Conservation (phyloP, 2,329 filamentous ascomycete genomes). For the Neofusicoccum cordaticola region DNA sequence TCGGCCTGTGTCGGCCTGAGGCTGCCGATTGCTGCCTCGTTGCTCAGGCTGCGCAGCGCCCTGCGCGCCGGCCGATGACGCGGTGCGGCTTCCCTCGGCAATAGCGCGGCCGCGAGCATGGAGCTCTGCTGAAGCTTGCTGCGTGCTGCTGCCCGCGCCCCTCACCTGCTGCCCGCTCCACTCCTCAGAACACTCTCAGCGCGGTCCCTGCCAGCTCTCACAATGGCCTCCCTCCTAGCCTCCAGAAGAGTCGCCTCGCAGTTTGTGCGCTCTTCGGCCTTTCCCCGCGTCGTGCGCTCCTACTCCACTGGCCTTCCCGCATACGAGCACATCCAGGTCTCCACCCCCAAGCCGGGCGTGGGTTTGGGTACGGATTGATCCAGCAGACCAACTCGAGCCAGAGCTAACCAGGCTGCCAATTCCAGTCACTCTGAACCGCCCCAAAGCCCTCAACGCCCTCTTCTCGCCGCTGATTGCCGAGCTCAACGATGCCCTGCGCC, state of each 20-base stretch:
- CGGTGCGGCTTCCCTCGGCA: constrained; percentile 4
- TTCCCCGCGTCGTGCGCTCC: constrained; percentile 55
- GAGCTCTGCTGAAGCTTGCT: neutral
- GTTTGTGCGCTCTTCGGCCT: constrained; percentile 53
- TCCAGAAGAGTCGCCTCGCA: constrained; percentile 61
- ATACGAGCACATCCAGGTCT: constrained; percentile 82
- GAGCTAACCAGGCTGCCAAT: neutral
- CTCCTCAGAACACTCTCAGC: neutral
- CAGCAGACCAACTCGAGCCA: too few relatives aligned
- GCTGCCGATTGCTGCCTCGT: constrained; percentile 3
- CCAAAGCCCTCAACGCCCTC: constrained; percentile 92
- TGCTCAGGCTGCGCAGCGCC: neutral
- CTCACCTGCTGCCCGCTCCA: neutral
- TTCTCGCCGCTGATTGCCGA: constrained; percentile 87
- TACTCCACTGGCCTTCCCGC: constrained; percentile 42
- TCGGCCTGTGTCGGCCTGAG: constrained; percentile 26
- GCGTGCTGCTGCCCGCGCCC: neutral
- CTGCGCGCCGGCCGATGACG: neutral
- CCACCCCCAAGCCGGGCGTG: constrained; percentile 82
- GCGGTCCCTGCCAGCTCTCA: neutral
- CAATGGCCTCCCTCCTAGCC: constrained; percentile 53
- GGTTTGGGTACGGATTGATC: constrained; percentile 67
- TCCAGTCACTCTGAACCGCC: constrained; percentile 85
- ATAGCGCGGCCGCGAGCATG: neutral
- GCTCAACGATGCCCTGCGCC: constrained; percentile 51